Base-by-base conservation (phyloP, 257 asterid species). In the Solanum chiquidenum region DNA sequence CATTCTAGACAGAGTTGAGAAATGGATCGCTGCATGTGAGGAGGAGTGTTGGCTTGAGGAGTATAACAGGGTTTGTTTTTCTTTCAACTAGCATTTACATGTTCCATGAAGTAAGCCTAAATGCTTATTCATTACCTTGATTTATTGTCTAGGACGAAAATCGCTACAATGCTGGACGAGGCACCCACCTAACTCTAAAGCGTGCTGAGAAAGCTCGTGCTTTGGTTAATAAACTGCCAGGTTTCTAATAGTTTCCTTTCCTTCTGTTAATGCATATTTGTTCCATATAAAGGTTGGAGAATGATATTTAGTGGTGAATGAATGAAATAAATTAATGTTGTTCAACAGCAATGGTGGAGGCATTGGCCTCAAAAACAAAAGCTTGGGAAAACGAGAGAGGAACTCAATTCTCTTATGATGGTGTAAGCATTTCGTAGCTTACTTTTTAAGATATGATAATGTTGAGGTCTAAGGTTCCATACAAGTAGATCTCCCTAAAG, bases 21-120 rank as follows among this genome's bases (percentile, higher is more conserved):
- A 97, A 91, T 97, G 99, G 99, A 95, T 95, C 91, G 90, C 94
- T 75, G 98, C 99, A 74, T 96, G 99, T 35, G 98, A 93, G 86
- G 99, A 97, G 90, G 99, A 97, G 94, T 93, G 98, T 92, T 97
- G 99, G 99, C 99, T 97, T 79, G 99, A 96, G 94, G 99, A 97
- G 92, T 97, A 97, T 87, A 95, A 94, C 85, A 95, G 98, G 96
- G 99, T 96, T 88, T 44, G 93, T 84, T 85, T 64, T 88, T 80
- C 80, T 49, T 16, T 83, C 71, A 49, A 72, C 60, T 74, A 60
- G 73, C 34, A 79, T 35, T 83, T 60, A 74, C 83, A 37, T 73
- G 86, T 66, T 86, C 84, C 29, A 69, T 92, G 33, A 88, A 74
- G 38, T 58, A 88, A 75, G 40, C 83, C 86, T 62, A 37, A 37